Percentiles rank a stretch among this genome's conserved stretches.
phyloP scores from a whole-genome alignment of 2,329 filamentous ascomycete genomes.

The Hymenoscyphus fructigenus region DNA sequence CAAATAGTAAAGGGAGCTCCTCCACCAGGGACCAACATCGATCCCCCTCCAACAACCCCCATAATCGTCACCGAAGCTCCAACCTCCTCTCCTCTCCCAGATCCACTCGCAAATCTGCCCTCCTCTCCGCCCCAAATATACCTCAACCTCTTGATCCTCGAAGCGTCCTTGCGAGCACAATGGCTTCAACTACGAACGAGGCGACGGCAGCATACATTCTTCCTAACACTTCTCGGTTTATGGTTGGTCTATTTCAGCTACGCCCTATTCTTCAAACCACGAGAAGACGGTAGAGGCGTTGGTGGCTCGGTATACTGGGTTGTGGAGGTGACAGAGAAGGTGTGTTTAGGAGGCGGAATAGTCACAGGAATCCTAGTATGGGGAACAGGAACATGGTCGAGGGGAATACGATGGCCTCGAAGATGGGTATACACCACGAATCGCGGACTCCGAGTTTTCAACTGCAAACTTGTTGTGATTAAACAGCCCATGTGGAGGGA shows the following conservation, averaged over 20 bases:
- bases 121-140: constrained; percentile 64
- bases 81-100: constrained; percentile 36
- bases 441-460: constrained; percentile 85
- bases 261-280: constrained; percentile 89
- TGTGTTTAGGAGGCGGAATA: constrained; percentile 87
- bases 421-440: constrained; percentile 90
- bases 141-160: constrained; percentile 94
- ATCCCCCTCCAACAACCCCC: constrained; percentile 39
- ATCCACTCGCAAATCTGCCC: constrained; percentile 37
- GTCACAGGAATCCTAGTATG: constrained; percentile 85
- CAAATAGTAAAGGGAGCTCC: constrained; percentile 91
- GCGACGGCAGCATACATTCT: constrained; percentile 89
- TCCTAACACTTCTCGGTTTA: constrained; percentile 72
- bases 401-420: constrained; percentile 89
- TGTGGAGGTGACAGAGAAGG: constrained; percentile 83
- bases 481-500: constrained; percentile 82
- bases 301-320: constrained; percentile 97
- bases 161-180: constrained; percentile 88
- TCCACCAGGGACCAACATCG: constrained; percentile 51
- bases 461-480: constrained; percentile 92
- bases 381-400: constrained; percentile 95
- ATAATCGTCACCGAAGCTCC: constrained; percentile 36
- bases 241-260: constrained; percentile 89
- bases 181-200: constrained; percentile 88
- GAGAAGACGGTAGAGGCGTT: constrained; percentile 87